These are phyloP conservation scores for Chalciporus piperatus DNA, from an alignment of 768 basidiomycete species.

Conservation along the genomic window DNA sequence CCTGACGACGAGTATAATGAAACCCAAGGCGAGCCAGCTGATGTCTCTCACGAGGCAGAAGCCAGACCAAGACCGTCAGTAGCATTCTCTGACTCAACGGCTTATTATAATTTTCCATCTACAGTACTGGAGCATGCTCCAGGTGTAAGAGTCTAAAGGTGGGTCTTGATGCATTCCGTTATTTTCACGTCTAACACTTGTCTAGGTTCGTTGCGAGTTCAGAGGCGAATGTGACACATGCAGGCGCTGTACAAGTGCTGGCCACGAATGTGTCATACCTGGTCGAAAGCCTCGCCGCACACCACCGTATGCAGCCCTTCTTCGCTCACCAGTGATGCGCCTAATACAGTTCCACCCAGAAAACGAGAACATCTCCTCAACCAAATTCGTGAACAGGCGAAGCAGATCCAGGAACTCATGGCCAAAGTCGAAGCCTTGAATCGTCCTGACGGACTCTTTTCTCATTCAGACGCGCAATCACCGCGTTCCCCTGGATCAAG, in stretches of 20 bases:
- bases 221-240: constrained; percentile 69
- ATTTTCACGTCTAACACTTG: neutral
- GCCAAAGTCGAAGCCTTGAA: constrained; percentile 55
- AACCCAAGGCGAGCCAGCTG: constrained; percentile 13
- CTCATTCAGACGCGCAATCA: constrained; percentile 27
- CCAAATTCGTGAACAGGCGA: constrained; percentile 72
- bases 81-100: neutral
- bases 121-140: constrained; percentile 59
- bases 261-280: constrained; percentile 75
- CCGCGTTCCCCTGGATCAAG: constrained; percentile 33
- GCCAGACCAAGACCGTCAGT: constrained; percentile 26
- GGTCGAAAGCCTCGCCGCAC: constrained; percentile 78
- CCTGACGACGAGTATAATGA: constrained; percentile 17
- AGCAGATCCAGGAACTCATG: constrained; percentile 71
- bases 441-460: constrained; percentile 9
- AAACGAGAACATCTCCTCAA: constrained; percentile 80
- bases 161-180: neutral
- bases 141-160: constrained; percentile 65
- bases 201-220: constrained; percentile 76
- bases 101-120: constrained; percentile 4
- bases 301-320: constrained; percentile 58
- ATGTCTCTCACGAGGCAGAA: constrained; percentile 22
- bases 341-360: constrained; percentile 34
- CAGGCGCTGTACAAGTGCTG: constrained; percentile 68
- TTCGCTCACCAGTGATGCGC: neutral